A percentile compares a stretch with the other conserved stretches of the same genome.
These are phyloP conservation scores for Fraxinus baroniana DNA, from an alignment of 305 asterid species.

Conservation along the genomic window DNA sequence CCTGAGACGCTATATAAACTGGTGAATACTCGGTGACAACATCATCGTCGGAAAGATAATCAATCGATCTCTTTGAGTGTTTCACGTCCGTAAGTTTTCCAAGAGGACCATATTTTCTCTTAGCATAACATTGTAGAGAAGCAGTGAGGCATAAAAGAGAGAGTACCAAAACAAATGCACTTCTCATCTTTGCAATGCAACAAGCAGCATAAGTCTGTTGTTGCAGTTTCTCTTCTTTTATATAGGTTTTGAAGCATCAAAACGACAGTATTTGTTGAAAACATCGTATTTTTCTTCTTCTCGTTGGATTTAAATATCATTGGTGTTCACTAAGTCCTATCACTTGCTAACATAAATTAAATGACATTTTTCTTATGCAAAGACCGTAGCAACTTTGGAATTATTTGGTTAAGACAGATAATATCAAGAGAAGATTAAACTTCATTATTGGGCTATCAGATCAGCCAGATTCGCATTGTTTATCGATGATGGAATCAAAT, in stretches of 20 bases:
- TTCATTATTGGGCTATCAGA: too few species aligned
- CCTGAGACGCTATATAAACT: conserved; percentile 12
- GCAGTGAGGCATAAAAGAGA: conserved; percentile 9
- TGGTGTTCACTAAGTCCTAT: background rate
- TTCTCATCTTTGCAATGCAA: conserved; percentile 3
- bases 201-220: background rate
- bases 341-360: background rate
- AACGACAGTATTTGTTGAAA: background rate
- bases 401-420: too few species aligned
- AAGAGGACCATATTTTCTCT: conserved; percentile 6
- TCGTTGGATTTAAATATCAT: background rate
- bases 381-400: background rate
- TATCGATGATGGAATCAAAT: background rate
- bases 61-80: background rate
- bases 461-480: background rate
- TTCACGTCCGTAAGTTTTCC: conserved; percentile 7
- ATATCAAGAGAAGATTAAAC: too few species aligned
- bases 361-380: background rate
- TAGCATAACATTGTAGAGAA: conserved; percentile 19
- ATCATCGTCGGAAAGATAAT: background rate
- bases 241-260: background rate
- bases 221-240: background rate
- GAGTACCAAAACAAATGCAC: background rate
- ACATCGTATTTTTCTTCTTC: background rate
- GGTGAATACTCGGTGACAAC: background rate